Evolutionary conservation across 2,329 filamentous ascomycete genomes (phyloP).

Genomic region (Diaporthe sp.): DNA sequence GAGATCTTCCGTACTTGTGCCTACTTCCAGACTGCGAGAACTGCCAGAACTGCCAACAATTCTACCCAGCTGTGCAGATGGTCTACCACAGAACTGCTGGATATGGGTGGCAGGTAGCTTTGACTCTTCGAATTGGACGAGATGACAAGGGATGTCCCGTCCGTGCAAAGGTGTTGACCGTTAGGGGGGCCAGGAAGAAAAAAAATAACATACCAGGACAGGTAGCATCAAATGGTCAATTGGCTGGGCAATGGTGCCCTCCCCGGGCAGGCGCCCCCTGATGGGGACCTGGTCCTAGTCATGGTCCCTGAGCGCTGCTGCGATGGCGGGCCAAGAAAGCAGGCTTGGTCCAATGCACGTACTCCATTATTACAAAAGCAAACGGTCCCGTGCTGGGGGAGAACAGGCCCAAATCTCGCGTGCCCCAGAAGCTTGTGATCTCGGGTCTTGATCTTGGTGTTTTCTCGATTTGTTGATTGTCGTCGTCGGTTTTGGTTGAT

Average conservation of each 20-base stretch:
- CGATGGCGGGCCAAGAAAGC: conserved; percentile 1
- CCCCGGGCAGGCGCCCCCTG: neutral
- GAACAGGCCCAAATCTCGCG: conserved; percentile 25
- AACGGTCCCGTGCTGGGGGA: conserved; percentile 1
- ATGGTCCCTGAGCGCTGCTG: conserved; percentile 27
- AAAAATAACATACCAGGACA: conserved; percentile 3
- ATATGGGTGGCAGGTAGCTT: neutral
- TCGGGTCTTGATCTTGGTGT: conserved; percentile 3
- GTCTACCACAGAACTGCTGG: neutral
- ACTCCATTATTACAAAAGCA: conserved; percentile 11
- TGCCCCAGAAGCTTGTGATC: conserved; percentile 15
- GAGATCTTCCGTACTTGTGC: neutral
- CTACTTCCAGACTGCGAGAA: too few species aligned
- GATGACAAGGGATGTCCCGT: conserved; percentile 15
- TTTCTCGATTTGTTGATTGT: neutral
- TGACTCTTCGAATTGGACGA: neutral
- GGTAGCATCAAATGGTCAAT: conserved; percentile 5
- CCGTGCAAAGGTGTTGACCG: conserved; percentile 1
- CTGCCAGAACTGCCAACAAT: too few species aligned
- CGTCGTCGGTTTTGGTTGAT: too few species aligned
- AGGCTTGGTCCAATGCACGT: neutral
- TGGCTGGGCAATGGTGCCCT: neutral
- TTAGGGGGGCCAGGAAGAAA: neutral
- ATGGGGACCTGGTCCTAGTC: conserved; percentile 14
- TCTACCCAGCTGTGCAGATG: too few species aligned